Evolutionary conservation across 139 green algal species (phyloP), one percentile per base, ranked within the genome.

Genomic region (Picochlorum sp.): DNA sequence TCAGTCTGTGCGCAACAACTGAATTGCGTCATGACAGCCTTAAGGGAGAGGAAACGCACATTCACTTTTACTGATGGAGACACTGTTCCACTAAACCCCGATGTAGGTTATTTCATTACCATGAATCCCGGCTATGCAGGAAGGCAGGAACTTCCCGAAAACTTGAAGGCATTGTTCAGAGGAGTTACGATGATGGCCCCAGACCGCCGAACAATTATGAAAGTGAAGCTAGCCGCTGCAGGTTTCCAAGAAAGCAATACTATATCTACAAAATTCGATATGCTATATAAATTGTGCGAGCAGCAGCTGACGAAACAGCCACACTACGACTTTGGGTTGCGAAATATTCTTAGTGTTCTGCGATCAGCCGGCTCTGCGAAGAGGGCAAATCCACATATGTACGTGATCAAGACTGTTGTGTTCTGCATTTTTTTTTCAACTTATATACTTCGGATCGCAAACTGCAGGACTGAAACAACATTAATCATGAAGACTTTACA

Each of bases 171-270:
- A 3, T 81, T 97, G 23, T 97, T 97, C 82, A 79, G 92, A 26
- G 91, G 91, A 18, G 91, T 97, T 15, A 97, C 88, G 31, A 97
- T 97, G 92, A 97, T 97, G 91, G 91, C 96, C 55, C 91, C 91
- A 66, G 92, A 97, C 80, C 66, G 90, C 28, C 87, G 96, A 81
- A 96, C 93, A 70, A 97, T 97, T 78, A 97, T 96, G 78, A 96
- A 97, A 78, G 87, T 95, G 41, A 96, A 96, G 81, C 81, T 96
- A 51, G 90, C 90, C 9, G 85, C 89, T 4, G 92, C 85, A 68
- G 90, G 90, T 20, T 97, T 92, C 77, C 86, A 95, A 77, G 87
- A 97, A 69, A 97, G 94, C 66, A 87, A 96, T 57, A 77, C 87
- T 15, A 81, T 97, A 21, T 84, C 85, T 68, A 96, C 95, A 58